These are phyloP conservation scores for Suillus hirtellus DNA, from an alignment of 768 basidiomycete genomes.

Conservation along the genomic window DNA sequence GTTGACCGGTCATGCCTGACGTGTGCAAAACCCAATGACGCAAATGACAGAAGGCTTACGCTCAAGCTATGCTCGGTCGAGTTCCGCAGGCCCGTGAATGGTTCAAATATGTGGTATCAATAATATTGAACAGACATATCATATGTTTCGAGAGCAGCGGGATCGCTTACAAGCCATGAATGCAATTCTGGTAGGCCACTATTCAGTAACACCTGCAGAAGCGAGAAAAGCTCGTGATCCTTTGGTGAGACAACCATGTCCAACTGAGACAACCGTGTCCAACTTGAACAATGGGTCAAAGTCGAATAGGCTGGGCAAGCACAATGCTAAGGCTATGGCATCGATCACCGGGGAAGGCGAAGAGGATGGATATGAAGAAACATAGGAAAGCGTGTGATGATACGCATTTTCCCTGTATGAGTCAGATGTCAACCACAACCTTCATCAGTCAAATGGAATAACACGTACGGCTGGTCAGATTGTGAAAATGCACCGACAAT, in stretches of 20 bases:
- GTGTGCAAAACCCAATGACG: conserved; percentile 74
- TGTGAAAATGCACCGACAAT: conserved; percentile 60
- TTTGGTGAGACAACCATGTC: conserved; percentile 63
- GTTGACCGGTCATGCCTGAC: conserved; percentile 72
- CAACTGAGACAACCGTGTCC: conserved; percentile 65
- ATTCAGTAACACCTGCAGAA: conserved; percentile 75
- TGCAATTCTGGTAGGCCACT: conserved; percentile 61
- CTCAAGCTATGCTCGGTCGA: conserved; percentile 61
- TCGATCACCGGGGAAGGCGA: conserved; percentile 59
- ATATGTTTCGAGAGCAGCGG: conserved; percentile 50
- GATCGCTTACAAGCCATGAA: conserved; percentile 47
- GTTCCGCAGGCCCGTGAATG: conserved; percentile 36
- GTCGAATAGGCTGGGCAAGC: conserved; percentile 69
- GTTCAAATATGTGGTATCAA: too few species aligned
- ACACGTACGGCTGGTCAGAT: conserved; percentile 58
- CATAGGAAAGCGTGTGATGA: conserved; percentile 61
- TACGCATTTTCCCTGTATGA: conserved; percentile 55
- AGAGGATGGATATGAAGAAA: conserved; percentile 57
- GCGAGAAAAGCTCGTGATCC: conserved; percentile 68
- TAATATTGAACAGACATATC: conserved; percentile 40
- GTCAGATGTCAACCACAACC: not conserved
- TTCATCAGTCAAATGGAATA: not conserved
- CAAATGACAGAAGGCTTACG: conserved; percentile 80
- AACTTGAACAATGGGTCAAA: conserved; percentile 81
- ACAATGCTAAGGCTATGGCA: conserved; percentile 63